A percentile compares a stretch with the other conserved stretches of the same genome.
These are phyloP conservation scores for Aquilaria sinensis DNA, from an alignment of 345 rosid genomes.

Conservation along the genomic window DNA sequence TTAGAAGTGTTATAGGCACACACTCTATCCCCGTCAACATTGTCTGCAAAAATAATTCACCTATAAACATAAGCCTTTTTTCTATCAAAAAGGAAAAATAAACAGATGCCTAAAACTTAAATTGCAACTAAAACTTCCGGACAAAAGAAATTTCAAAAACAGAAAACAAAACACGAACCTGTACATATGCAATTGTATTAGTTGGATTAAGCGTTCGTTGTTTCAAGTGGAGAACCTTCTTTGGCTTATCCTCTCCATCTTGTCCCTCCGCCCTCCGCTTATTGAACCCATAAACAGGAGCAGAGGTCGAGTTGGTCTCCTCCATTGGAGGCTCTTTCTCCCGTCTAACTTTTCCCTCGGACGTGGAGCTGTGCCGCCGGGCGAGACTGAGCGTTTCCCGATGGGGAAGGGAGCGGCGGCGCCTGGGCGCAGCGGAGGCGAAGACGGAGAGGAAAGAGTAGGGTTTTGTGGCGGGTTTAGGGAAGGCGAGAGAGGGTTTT, in stretches of 20 bases:
- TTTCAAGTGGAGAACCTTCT: conserved; percentile 67
- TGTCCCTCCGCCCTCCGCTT: conserved; percentile 78
- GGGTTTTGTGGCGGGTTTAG: conserved; percentile 24
- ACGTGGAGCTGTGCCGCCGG: conserved; percentile 32
- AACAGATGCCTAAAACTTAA: not conserved
- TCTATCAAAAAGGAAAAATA: too few relatives aligned
- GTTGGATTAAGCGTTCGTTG: conserved; percentile 66
- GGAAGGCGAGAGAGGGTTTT: conserved; percentile 27
- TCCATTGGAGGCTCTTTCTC: conserved; percentile 34
- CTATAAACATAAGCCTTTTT: too few relatives aligned
- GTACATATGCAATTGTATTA: conserved; percentile 85
- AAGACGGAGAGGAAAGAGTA: conserved; percentile 27
- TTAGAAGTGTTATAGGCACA: too few relatives aligned
- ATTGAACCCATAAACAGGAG: conserved; percentile 55
- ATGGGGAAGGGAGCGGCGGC: conserved; percentile 28
- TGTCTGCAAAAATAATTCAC: too few relatives aligned
- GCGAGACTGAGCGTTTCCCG: conserved; percentile 27
- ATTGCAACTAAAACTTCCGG: not conserved
- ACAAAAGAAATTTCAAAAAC: not conserved
- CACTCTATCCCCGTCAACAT: too few relatives aligned
- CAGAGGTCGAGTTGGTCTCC: conserved; percentile 16
- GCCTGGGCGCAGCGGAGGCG: conserved; percentile 28
- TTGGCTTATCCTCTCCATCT: conserved; percentile 49
- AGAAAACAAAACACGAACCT: conserved; percentile 37
- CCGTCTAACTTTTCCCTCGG: conserved; percentile 19